Evolutionary conservation across 371 early-diverging fungal species (phyloP).

Genomic region (Mucor irregularis): DNA sequence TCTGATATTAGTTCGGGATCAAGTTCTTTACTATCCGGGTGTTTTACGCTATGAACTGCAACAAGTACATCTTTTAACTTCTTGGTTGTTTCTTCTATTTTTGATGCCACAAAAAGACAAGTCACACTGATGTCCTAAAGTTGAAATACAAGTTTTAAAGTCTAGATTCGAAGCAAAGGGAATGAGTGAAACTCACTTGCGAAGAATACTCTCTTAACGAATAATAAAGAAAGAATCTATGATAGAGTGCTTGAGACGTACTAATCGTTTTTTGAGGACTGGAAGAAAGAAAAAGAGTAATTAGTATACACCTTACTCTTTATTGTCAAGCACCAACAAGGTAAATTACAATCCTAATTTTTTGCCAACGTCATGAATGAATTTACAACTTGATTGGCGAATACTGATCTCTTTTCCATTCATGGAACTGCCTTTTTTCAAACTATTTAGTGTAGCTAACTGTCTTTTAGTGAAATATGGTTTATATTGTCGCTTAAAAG

Average conservation of each 20-base stretch:
- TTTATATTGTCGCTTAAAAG: slow-evolving; percentile 37
- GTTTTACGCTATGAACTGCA: slow-evolving; percentile 58
- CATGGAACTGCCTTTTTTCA: slow-evolving; percentile 26
- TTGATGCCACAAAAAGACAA: slow-evolving; percentile 75
- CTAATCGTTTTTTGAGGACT: slow-evolving; percentile 74
- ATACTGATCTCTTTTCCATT: slow-evolving; percentile 30
- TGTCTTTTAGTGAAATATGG: slow-evolving; percentile 51
- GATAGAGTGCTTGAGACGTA: slow-evolving; percentile 72
- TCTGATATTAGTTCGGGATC: slow-evolving; percentile 59
- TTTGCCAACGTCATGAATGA: slow-evolving; percentile 50
- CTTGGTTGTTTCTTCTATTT: slow-evolving; percentile 79
- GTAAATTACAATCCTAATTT: slow-evolving; percentile 55
- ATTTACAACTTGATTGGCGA: slow-evolving; percentile 46
- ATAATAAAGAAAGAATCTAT: slow-evolving; percentile 70
- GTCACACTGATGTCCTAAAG: slow-evolving; percentile 59
- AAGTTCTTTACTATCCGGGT: slow-evolving; percentile 57
- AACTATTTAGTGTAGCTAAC: slow-evolving; percentile 28
- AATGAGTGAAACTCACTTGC: slow-evolving; percentile 21
- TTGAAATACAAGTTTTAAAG: neutral
- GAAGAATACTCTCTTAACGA: slow-evolving; percentile 51
- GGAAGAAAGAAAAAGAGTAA: neutral
- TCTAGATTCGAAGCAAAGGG: neutral
- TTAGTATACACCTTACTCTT: neutral
- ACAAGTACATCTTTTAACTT: slow-evolving; percentile 73
- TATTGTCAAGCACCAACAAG: neutral